Percentiles rank a stretch among this genome's conserved stretches.
phyloP scores from a whole-genome alignment of 805 yeast species.

The Candida parachauliodes region DNA sequence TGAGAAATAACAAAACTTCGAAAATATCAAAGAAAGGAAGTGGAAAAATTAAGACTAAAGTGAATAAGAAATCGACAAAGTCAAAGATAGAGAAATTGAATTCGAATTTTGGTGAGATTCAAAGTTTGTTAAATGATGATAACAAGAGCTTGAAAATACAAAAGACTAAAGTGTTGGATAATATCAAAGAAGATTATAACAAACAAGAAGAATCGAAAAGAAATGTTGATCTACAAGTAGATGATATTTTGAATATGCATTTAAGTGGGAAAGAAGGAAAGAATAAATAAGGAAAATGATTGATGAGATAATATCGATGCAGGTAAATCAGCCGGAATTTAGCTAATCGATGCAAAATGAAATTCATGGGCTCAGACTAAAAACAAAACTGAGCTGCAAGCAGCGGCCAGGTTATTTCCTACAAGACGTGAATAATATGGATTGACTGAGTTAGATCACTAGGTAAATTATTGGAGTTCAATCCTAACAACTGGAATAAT shows the following conservation, averaged over 20 bases:
- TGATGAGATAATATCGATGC: no score
- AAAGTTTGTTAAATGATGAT: slow-evolving; percentile 12
- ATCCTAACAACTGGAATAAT: no score
- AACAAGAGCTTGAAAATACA: slow-evolving; percentile 4
- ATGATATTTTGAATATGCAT: slow-evolving; percentile 3
- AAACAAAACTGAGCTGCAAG: no score
- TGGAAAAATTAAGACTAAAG: slow-evolving; percentile 13
- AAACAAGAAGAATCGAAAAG: slow-evolving; percentile 26
- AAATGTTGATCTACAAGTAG: slow-evolving; percentile 3
- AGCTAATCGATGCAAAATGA: no score
- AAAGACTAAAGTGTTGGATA: slow-evolving; percentile 31
- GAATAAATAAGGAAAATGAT: no score
- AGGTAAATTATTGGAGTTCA: no score
- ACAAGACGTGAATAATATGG: no score
- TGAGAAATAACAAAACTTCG: neutral
- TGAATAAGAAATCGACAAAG: slow-evolving; percentile 28
- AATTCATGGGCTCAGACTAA: no score
- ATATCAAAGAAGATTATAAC: slow-evolving; percentile 36
- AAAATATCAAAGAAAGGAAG: slow-evolving; percentile 3
- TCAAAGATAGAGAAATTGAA: slow-evolving; percentile 32
- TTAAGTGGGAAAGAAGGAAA: neutral
- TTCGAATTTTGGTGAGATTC: slow-evolving; percentile 25
- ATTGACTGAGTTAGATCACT: no score
- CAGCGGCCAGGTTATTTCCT: no score
- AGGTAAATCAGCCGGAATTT: no score